Evolutionary conservation across 345 rosid genomes (phyloP).

Genomic region (Passiflora organensis): DNA sequence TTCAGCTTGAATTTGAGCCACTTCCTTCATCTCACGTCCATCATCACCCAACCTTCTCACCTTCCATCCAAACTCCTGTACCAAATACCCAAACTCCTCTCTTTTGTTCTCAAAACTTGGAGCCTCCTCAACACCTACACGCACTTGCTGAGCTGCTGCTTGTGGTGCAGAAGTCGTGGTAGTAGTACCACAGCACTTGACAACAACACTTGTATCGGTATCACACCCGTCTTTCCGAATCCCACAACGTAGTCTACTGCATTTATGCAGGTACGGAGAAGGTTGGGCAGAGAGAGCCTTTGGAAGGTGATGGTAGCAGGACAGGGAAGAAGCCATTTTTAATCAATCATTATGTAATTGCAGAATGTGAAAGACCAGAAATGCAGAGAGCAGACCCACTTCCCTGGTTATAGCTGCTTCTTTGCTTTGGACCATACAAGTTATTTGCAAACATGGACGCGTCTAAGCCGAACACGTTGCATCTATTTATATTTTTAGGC

Average conservation of each 20-base stretch:
- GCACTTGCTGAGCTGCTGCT: constrained; percentile 5
- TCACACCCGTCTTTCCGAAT: background rate
- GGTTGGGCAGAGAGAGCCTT: too few relatives aligned
- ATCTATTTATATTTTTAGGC: too few relatives aligned
- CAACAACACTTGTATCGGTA: background rate
- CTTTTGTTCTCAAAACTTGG: constrained; percentile 3
- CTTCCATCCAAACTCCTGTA: constrained; percentile 58
- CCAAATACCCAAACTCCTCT: constrained; percentile 32
- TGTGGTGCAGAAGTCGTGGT: constrained; percentile 8
- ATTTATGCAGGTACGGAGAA: too few relatives aligned
- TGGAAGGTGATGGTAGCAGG: too few relatives aligned
- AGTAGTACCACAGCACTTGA: constrained; percentile 6
- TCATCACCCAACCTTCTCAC: constrained; percentile 52
- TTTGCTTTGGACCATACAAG: too few relatives aligned
- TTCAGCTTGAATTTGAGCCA: constrained; percentile 64
- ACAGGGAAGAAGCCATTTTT: too few relatives aligned
- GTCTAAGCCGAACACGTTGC: too few relatives aligned
- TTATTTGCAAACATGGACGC: too few relatives aligned
- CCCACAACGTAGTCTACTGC: background rate
- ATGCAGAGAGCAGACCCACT: too few relatives aligned
- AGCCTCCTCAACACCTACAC: background rate
- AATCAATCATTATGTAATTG: too few relatives aligned
- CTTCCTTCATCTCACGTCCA: constrained; percentile 53
- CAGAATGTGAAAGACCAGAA: too few relatives aligned
- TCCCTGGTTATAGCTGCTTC: too few relatives aligned